Percentiles rank a stretch among this genome's conserved stretches.
These are phyloP conservation scores for Ruellia speciosa DNA, from an alignment of 305 asterid genomes.

Conservation along the genomic window DNA sequence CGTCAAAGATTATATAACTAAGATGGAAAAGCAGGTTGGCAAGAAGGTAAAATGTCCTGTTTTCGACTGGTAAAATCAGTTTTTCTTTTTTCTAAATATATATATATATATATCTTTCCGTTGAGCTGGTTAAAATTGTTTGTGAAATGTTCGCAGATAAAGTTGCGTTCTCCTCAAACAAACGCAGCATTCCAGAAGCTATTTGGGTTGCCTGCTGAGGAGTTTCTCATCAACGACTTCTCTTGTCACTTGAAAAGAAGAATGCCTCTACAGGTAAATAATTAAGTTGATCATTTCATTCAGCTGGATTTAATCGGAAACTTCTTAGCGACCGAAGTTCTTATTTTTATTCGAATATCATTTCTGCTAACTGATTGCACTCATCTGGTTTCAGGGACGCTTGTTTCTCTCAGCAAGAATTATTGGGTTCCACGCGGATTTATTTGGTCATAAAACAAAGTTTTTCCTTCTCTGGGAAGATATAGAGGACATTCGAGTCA, in stretches of 20 bases:
- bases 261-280: constrained; percentile 99
- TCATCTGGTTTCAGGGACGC: constrained; percentile 63
- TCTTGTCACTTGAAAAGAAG: constrained; percentile 86
- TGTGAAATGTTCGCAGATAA: constrained; percentile 45
- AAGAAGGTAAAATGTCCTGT: constrained; percentile 56
- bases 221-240: constrained; percentile 93
- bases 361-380: constrained; percentile 11
- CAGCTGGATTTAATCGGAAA: no score
- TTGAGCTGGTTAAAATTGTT: constrained; percentile 17
- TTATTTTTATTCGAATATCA: neutral
- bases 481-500: constrained; percentile 76
- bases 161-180: constrained; percentile 87
- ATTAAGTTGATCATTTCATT: constrained; percentile 13
- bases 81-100: constrained; percentile 2
- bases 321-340: neutral
- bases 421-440: constrained; percentile 87
- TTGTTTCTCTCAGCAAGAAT: constrained; percentile 90
- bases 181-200: constrained; percentile 96
- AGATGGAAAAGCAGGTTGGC: constrained; percentile 97
- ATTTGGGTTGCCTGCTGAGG: constrained; percentile 82
- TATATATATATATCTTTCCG: constrained; percentile 3
- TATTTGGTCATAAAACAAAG: constrained; percentile 86
- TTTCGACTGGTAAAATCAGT: constrained; percentile 20
- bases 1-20: constrained; percentile 65
- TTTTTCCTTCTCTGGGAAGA: constrained; percentile 97